phyloP scores from a whole-genome alignment of 352 stramenopile species.

The Pythium myriotylum region DNA sequence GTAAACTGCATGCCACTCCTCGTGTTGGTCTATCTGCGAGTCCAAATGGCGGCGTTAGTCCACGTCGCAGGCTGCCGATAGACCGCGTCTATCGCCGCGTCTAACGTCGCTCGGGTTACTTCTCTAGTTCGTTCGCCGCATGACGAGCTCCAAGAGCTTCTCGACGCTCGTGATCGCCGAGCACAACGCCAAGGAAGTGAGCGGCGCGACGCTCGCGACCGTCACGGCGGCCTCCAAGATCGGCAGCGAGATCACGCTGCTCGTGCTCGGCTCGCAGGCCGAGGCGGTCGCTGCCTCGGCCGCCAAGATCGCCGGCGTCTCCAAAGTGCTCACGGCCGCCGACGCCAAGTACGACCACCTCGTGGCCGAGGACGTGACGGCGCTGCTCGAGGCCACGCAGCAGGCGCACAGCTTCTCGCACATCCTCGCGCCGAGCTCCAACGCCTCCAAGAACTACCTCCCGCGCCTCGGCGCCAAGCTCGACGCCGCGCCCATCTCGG shows the following conservation, averaged over 20 bases:
- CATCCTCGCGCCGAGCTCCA: conserved; percentile 95
- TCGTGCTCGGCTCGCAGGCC: conserved; percentile 75
- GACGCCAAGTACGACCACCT: conserved; percentile 89
- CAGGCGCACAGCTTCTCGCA: conserved; percentile 79
- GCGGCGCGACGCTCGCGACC: conserved; percentile 73
- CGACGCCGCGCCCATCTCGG: conserved; percentile 94
- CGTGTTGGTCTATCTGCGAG: neutral
- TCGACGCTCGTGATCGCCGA: conserved; percentile 89
- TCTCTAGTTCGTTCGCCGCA: conserved; percentile 51
- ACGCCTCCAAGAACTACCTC: conserved; percentile 97
- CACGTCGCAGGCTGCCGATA: neutral
- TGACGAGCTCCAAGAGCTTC: conserved; percentile 43
- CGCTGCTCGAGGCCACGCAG: conserved; percentile 72
- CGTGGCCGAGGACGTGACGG: conserved; percentile 87
- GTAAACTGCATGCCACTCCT: conserved; percentile 16
- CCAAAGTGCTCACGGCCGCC: conserved; percentile 81
- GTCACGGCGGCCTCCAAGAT: conserved; percentile 88
- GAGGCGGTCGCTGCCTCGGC: conserved; percentile 59
- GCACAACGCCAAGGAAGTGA: conserved; percentile 79
- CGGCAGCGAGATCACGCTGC: conserved; percentile 76
- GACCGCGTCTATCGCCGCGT: conserved; percentile 8
- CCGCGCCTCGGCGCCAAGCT: conserved; percentile 94
- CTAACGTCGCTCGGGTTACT: neutral
- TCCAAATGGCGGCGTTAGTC: neutral
- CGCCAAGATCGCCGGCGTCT: conserved; percentile 78